Evolutionary conservation across 1,284 basidiomycete species (phyloP).

Genomic region (Takashimella tepidaria): DNA sequence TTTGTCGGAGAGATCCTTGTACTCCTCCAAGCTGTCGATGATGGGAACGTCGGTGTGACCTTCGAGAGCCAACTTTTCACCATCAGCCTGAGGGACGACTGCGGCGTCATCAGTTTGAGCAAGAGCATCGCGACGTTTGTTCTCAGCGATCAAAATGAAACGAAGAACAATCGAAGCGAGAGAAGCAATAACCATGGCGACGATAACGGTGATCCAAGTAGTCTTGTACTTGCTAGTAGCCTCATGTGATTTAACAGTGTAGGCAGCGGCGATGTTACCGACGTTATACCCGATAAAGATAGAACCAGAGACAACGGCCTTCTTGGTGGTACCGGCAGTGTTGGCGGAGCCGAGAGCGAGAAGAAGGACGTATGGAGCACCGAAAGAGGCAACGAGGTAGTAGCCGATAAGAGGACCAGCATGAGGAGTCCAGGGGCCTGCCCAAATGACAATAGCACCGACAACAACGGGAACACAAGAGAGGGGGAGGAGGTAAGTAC

Average conservation of each 20-base stretch:
- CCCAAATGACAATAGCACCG: slow-evolving; percentile 51
- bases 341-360: slow-evolving; percentile 50
- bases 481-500: slow-evolving; percentile 48
- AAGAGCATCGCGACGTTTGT: slow-evolving; percentile 28
- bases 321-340: slow-evolving; percentile 51
- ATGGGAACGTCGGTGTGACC: neutral
- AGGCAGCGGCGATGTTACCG: slow-evolving; percentile 46
- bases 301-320: slow-evolving; percentile 45
- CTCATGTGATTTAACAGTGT: slow-evolving; percentile 41
- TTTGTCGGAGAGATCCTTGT: slow-evolving; percentile 34
- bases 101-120: neutral
- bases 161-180: slow-evolving; percentile 39
- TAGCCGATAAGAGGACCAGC: slow-evolving; percentile 52
- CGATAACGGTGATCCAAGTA: slow-evolving; percentile 51
- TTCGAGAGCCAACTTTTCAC: neutral
- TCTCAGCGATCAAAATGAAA: slow-evolving; percentile 38
- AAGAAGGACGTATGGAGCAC: slow-evolving; percentile 51
- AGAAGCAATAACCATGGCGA: slow-evolving; percentile 40
- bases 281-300: slow-evolving; percentile 50
- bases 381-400: slow-evolving; percentile 49
- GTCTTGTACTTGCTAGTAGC: slow-evolving; percentile 47
- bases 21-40: slow-evolving; percentile 10
- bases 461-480: slow-evolving; percentile 51
- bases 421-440: slow-evolving; percentile 47
- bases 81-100: neutral